phyloP scores from a whole-genome alignment of 768 basidiomycete species.

The Xerocomus spinulosus region DNA sequence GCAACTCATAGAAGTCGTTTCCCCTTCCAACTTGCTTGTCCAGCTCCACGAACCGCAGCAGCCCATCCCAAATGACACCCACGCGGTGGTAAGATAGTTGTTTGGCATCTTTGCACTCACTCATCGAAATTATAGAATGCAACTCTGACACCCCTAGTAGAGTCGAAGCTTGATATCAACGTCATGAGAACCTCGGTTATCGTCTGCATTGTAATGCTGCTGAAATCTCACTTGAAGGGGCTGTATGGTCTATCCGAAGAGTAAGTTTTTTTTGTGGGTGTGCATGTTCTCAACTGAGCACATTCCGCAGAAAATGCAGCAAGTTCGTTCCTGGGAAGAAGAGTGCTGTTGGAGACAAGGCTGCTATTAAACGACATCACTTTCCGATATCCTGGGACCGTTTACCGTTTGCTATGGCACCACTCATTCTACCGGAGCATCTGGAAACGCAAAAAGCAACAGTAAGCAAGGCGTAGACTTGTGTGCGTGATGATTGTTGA shows the following conservation, averaged over 20 bases:
- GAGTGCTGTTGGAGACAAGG: conserved; percentile 80
- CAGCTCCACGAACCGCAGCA: conserved; percentile 44
- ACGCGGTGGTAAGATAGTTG: conserved; percentile 3
- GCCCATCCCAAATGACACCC: not conserved
- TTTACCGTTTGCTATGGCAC: conserved; percentile 58
- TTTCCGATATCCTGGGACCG: conserved; percentile 68
- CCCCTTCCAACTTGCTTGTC: conserved; percentile 64
- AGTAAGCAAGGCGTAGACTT: conserved; percentile 42
- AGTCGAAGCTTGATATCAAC: conserved; percentile 14
- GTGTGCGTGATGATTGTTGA: conserved; percentile 1
- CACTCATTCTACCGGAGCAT: conserved; percentile 61
- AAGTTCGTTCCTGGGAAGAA: conserved; percentile 90
- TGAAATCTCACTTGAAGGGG: conserved; percentile 80
- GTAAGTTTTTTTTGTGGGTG: conserved; percentile 52
- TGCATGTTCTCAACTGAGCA: not conserved
- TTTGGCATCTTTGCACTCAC: not conserved
- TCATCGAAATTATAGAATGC: conserved; percentile 2
- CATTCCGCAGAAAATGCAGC: conserved; percentile 70
- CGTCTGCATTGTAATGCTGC: conserved; percentile 78
- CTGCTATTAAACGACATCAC: conserved; percentile 60
- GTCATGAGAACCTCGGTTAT: conserved; percentile 68
- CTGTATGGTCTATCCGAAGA: conserved; percentile 89
- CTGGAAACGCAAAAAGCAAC: conserved; percentile 53
- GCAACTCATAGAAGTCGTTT: conserved; percentile 72
- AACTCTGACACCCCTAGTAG: not conserved